Conservation (phyloP, 345 rosid genomes). For the Cardiospermum halicacabum region DNA sequence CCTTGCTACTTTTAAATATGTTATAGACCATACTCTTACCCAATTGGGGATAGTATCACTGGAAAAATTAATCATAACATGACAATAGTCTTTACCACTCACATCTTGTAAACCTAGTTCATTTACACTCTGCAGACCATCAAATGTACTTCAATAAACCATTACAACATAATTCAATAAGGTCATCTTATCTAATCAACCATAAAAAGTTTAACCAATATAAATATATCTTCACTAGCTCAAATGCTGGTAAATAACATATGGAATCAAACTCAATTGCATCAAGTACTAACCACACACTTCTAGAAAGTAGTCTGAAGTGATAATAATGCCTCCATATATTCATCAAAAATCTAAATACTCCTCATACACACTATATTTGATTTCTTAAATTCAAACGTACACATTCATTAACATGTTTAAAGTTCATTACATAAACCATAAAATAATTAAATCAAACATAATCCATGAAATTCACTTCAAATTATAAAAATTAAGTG, state of each 20-base stretch:
- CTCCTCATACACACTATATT: conserved; percentile 48
- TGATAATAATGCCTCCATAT: conserved; percentile 62
- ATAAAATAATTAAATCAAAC: no score
- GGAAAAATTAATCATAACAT: conserved; percentile 60
- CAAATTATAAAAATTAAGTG: no score
- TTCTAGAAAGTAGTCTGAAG: conserved; percentile 62
- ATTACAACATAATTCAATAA: neutral
- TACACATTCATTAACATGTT: no score
- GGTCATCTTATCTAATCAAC: neutral
- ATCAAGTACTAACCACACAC: conserved; percentile 66
- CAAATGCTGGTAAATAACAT: neutral
- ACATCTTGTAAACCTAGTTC: conserved; percentile 80
- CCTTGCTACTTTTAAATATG: neutral
- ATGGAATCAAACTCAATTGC: neutral
- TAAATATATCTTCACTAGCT: conserved; percentile 1
- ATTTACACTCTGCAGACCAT: conserved; percentile 72
- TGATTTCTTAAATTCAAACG: no score
- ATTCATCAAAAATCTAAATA: conserved; percentile 50
- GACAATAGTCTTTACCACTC: conserved; percentile 56
- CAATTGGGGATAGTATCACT: conserved; percentile 77
- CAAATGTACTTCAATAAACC: conserved; percentile 11
- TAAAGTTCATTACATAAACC: no score
- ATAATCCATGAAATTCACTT: no score
- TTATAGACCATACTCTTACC: conserved; percentile 41
- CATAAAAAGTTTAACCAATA: conserved; percentile 4